A percentile compares a stretch with the other conserved stretches of the same genome.
Conservation (phyloP, 495 filamentous ascomycete genomes). For the Letharia lupina region DNA sequence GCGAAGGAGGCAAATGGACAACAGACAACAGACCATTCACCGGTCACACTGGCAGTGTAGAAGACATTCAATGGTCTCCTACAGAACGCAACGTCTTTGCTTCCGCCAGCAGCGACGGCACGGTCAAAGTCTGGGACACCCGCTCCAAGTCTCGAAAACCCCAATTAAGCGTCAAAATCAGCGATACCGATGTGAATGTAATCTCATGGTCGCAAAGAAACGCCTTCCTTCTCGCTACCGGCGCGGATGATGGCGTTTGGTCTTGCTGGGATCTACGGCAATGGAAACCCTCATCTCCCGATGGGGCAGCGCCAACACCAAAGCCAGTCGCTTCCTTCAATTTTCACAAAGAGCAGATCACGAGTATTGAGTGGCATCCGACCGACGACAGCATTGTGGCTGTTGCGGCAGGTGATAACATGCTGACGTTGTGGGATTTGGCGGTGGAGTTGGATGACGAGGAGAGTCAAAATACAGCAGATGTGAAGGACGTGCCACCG, state of each 20-base stretch:
- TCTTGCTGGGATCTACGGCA: constrained; percentile 92
- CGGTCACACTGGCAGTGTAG: constrained; percentile 76
- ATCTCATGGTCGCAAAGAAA: constrained; percentile 87
- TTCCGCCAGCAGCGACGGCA: constrained; percentile 86
- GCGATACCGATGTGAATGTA: constrained; percentile 83
- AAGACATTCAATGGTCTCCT: constrained; percentile 95
- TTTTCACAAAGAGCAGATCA: constrained; percentile 94
- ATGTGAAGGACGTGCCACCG: constrained; percentile 81
- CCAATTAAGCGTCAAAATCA: constrained; percentile 76
- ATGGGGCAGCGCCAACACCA: constrained; percentile 42
- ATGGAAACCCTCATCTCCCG: constrained; percentile 64
- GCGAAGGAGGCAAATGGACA: constrained; percentile 80
- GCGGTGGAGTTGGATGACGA: constrained; percentile 95
- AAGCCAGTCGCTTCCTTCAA: constrained; percentile 79
- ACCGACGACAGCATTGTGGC: constrained; percentile 90
- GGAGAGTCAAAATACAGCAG: constrained; percentile 82
- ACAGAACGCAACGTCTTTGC: constrained; percentile 87
- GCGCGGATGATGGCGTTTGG: constrained; percentile 90
- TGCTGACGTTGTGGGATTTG: constrained; percentile 92
- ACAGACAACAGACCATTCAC: constrained; percentile 72
- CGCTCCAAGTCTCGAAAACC: constrained; percentile 79
- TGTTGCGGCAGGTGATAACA: constrained; percentile 87
- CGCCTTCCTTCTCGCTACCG: constrained; percentile 80
- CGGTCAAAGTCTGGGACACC: constrained; percentile 90
- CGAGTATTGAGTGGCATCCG: constrained; percentile 94